These are phyloP conservation scores for Trypanosomatidae sp. DNA, from an alignment of 208 protist species.

Conservation along the genomic window DNA sequence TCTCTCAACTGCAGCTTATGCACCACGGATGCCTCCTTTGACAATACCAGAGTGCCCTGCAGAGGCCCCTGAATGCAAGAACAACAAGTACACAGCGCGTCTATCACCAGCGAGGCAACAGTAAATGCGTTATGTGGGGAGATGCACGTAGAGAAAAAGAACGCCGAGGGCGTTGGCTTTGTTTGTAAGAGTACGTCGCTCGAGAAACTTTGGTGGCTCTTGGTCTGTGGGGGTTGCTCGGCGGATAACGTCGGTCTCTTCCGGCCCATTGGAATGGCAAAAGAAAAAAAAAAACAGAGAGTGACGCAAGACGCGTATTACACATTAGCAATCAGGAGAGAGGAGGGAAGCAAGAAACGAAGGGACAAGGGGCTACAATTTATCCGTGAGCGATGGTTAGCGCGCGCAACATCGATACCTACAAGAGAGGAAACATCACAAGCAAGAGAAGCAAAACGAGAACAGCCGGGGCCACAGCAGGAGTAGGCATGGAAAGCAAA, in stretches of 20 bases:
- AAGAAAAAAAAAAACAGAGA: conserved; percentile 6
- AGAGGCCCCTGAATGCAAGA: neutral
- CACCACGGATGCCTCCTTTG: neutral
- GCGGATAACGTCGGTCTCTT: neutral
- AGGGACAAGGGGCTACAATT: neutral
- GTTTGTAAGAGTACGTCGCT: neutral
- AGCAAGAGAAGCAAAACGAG: neutral
- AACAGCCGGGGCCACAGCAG: neutral
- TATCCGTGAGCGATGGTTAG: neutral
- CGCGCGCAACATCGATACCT: neutral
- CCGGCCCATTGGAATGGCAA: neutral
- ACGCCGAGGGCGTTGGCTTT: neutral
- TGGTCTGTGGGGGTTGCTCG: neutral
- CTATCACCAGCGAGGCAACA: neutral
- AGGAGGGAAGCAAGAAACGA: neutral
- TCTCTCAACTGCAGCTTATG: neutral
- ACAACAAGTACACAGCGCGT: too few species aligned
- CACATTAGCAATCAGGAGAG: conserved; percentile 1
- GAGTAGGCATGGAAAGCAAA: neutral
- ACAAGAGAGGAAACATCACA: neutral
- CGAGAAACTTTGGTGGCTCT: neutral
- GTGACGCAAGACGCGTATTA: neutral
- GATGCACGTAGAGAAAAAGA: neutral
- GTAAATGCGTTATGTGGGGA: neutral
- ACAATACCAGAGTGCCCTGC: too few species aligned